Base-by-base conservation (phyloP, 768 basidiomycete species). In the Agaricus bisporus region DNA sequence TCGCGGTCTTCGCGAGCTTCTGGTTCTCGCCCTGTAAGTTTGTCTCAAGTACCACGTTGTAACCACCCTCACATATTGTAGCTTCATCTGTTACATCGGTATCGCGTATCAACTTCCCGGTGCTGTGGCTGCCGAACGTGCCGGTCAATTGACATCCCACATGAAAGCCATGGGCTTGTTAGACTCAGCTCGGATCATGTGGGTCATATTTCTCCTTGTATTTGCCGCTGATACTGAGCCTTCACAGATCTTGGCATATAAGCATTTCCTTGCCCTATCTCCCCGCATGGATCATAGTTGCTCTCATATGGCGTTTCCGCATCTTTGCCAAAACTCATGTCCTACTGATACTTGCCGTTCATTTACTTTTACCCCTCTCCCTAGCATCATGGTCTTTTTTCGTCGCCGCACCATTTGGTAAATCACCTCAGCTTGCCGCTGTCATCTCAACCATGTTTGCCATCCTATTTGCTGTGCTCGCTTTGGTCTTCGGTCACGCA, bases 31-130 rank as follows among this genome's bases (percentile, higher is more conserved):
- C 14, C 69, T 89, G 82, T 85, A 56, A 60, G 81, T 68, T 0
- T 41, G 5, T 17, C 47, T 37, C 11, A 37, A 35, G 18, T 9
- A 32, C 18, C 15, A 36, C 25, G 3, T 26, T 3, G 4, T 22
- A 41, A n/a, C 22, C 17, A 42, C 29, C 47, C 47, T 43, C 37
- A 48, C 36, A 6, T 2, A 32, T 36, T 32, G 1, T 48, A 86
- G 85, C 25, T 90, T 88, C 60, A 68, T 90, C 12, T 77, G 79
- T 51, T 91, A 80, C 64, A 68, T 88, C 32, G 88, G 88, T 20
- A 84, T 91, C 41, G 74, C 82, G 0, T 91, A 91, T 61, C 89
- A 91, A 58, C 76, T 89, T 2, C 85, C 88, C 11, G 89, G 88
- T 2, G 75, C 83, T 7, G 78, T 86, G 41, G 71, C 82, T 11